These are phyloP conservation scores for Rhodofomes roseus DNA, from an alignment of 1,284 basidiomycete species.

Conservation along the genomic window DNA sequence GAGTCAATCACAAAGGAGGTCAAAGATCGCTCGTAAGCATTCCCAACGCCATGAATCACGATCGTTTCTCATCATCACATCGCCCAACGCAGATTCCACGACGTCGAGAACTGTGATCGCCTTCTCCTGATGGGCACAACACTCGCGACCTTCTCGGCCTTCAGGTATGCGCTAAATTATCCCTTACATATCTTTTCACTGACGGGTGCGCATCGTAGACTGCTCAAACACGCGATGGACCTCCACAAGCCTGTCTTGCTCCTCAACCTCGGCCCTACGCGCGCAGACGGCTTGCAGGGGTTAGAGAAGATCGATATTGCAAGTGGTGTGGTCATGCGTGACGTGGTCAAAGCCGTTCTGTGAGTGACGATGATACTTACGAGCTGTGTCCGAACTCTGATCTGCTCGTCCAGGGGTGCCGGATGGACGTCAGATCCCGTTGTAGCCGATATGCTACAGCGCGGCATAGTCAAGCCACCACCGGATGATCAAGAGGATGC, in stretches of 20 bases:
- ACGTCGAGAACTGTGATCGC: conserved; percentile 60
- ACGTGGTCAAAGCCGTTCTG: conserved; percentile 56
- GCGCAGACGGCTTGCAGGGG: conserved; percentile 72
- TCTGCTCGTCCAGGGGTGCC: conserved; percentile 34
- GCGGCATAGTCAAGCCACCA: conserved; percentile 52
- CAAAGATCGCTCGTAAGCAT: conserved; percentile 68
- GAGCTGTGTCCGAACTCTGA: not conserved
- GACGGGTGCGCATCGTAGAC: conserved; percentile 32
- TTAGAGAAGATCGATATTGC: conserved; percentile 76
- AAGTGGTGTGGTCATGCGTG: conserved; percentile 65
- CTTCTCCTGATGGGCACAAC: conserved; percentile 85
- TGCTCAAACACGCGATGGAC: conserved; percentile 80
- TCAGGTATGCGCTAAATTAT: conserved; percentile 41
- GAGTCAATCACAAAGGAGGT: conserved; percentile 70
- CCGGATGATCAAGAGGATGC: conserved; percentile 35
- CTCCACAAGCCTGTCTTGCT: conserved; percentile 74
- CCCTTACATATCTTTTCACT: not conserved
- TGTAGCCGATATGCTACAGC: conserved; percentile 46
- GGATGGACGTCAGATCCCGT: conserved; percentile 36
- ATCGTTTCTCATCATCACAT: not conserved
- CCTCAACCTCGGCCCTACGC: conserved; percentile 82
- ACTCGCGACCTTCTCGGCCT: conserved; percentile 90
- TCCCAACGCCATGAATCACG: too few relatives aligned
- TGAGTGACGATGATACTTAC: conserved; percentile 32
- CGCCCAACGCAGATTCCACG: conserved; percentile 42